Evolutionary conservation across 768 basidiomycete genomes (phyloP), one percentile per base, ranked within the genome.

Genomic region (Trametes maxima): DNA sequence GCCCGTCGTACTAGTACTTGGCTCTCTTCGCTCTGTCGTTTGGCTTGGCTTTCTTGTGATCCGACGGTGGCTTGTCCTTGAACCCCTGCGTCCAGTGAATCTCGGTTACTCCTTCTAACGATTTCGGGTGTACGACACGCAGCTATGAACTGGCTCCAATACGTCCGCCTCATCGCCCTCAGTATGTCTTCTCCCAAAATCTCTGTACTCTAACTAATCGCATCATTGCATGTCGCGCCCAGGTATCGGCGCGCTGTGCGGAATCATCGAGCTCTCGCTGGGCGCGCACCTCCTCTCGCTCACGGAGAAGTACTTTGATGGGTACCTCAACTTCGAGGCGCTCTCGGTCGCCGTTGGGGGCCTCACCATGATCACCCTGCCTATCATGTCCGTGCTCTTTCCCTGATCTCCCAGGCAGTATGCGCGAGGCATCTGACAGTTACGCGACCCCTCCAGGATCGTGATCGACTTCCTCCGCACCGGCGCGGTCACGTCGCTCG

Each of bases 401-500:
- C 35, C 4, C 25, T 17, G 14, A 10, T 22, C 3, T 42, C 33
- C 35, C 2, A 13, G 7, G 7, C 33, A 45, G 16, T 21, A 22
- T 45, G 45, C 45, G 12, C 1, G 16, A 19, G 17, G n/a, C 21
- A 17, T 21, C 39, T 45, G 22, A 39, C 35, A 17, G 12, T 17
- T 46, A 22, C 36, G 0, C 19, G n/a, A 19, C 36, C 4, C 11
- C 28, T 2, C 25, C 5, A 74, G 74, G 55, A 25, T 70, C 25
- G 57, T 68, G n/a, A 53, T 74, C 45, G 72, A 72, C 55, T 51
- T 65, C 25, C 8, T 71, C n/a, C 57, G 69, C 49, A 68, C 58
- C 11, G 70, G 72, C 21, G 66, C 72, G 1, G 65, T 74, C 65
- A 70, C 70, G 13, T 73, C 70, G n/a, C 62, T 67, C 59, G 67